Percentiles rank a stretch among this genome's conserved stretches.
Evolutionary conservation across 2,329 filamentous ascomycete species (phyloP).

Genomic region (Trichoderma gracile): DNA sequence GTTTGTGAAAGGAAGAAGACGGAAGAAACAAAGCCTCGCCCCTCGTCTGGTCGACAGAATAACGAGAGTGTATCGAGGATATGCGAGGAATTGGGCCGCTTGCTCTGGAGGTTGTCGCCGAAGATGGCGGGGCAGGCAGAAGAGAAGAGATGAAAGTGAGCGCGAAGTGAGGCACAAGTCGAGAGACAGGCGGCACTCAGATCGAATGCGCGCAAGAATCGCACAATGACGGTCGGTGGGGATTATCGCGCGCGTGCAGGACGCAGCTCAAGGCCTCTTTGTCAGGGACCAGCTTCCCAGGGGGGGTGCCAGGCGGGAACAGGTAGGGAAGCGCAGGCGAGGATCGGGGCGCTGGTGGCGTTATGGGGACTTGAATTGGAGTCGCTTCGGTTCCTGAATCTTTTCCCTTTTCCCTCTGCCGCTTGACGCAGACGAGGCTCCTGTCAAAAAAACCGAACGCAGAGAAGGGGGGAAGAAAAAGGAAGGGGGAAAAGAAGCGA

Average conservation of each 20-base stretch:
- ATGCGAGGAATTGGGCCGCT: slow-evolving; percentile 14
- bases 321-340: not conserved
- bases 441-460: not conserved
- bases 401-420: not conserved
- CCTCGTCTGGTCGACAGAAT: slow-evolving; percentile 8
- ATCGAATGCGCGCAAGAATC: slow-evolving; percentile 2
- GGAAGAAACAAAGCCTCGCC: not conserved
- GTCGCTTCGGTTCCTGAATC: too few species aligned
- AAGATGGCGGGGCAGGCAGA: slow-evolving; percentile 10
- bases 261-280: slow-evolving; percentile 22
- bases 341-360: not conserved
- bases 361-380: too few species aligned
- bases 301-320: not conserved
- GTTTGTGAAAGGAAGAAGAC: not conserved
- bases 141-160: slow-evolving; percentile 21
- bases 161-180: slow-evolving; percentile 28
- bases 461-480: not conserved
- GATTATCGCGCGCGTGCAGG: slow-evolving; percentile 19
- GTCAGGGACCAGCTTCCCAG: slow-evolving; percentile 15
- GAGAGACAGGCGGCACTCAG: slow-evolving; percentile 9
- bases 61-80: slow-evolving; percentile 5
- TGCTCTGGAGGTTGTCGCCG: not conserved
- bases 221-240: slow-evolving; percentile 19
- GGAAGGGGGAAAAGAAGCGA: slow-evolving; percentile 12
- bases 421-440: slow-evolving; percentile 17